Base-by-base conservation (phyloP, 2,329 filamentous ascomycete genomes). In the Harringtonia aguacate region DNA sequence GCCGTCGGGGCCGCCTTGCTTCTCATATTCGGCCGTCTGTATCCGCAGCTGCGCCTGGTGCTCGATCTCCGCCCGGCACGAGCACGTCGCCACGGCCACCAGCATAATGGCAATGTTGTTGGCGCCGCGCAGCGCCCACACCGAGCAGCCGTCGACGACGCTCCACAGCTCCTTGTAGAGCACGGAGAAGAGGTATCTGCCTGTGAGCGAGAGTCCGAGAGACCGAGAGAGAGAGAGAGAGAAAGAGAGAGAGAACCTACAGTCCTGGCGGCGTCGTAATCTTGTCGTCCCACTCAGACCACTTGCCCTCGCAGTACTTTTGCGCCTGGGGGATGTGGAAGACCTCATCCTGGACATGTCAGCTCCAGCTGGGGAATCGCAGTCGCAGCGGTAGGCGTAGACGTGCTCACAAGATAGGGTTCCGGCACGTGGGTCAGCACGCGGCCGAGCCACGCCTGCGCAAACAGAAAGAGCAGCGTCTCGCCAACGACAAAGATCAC, bases 261-360 rank as follows among this genome's bases (percentile, higher is more conserved):
- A 98, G 67, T 29, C 89, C 92, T 1, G 92, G 90, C 1, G 92
- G 92, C 2, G 92, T 98, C 0, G 92, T 98, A 58, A 98, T 92
- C 61, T 97, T 98, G 47, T 90, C 83, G 62, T 98, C 89, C 92
- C 92, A 98, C 45, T 86, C 72, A 13, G 62, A 59, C 66, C 83
- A 94, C 43, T 74, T 73, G 12, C 83, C 81, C 34, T 74, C 61
- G 61, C 89, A 95, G 61, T 95, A 98, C 27, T 76, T 78, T 55
- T 94, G 86, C 0, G 88, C 88, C 63, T 98, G 92, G 0, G 87
- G 86, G 20, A 95, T 81, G 60, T 98, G 86, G 50, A 92, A 94
- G 27, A 87, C 69, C 58, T 94, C 86, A 59, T 94, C 86, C 85
- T 90, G 50, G 24, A 6, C 20, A 29, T 31, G 36, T 39, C 15